Evolutionary conservation across 2,329 filamentous ascomycete species (phyloP), one percentile per base, ranked within the genome.

Genomic region (Ceratocystis huliohia): DNA sequence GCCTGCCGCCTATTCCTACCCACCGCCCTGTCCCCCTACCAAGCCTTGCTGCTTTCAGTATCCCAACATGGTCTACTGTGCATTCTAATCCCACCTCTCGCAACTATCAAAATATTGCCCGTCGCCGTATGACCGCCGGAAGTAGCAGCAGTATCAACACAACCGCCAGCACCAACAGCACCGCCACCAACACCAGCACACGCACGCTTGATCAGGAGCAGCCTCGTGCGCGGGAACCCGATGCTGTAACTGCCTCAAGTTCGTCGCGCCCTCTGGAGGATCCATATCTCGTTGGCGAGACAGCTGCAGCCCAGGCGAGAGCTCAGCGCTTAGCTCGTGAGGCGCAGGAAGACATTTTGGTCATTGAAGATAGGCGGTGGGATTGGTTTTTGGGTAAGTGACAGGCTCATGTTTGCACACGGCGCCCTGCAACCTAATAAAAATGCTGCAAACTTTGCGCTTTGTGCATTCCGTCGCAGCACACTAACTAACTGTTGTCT

Each of bases 271-370:
- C 84, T 2, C 77, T 86, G 20, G 86, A 89, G 74, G 86, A 88
- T 70, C 86, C 85, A 0, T 80, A 85, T 66, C 76, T 88, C 8
- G 86, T 88, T 1, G 86, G 86, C 44, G 85, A 88, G 74, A 79
- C 80, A 63, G 86, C 85, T 2, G 86, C 86, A 1, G 77, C 78
- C 8, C 74, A 78, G 69, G 84, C 84, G 6, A 78, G 83, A 56
- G 74, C 76, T n/a, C 82, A 83, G 71, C 78, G 86, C 68, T 73
- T 86, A 33, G 78, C 79, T n/a, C 76, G 80, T 64, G 81, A 86
- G 74, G 78, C 77, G 48, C 78, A 78, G 0, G 80, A 81, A 30
- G 82, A 83, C 67, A 74, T 84, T 53, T 74, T 87, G 65, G 74
- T 81, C 56, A 76, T 78, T 41, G 83, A 86, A 74, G 82, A 86